Evolutionary conservation across 129 eudicot species (phyloP).

Genomic region (Solidago caesia): DNA sequence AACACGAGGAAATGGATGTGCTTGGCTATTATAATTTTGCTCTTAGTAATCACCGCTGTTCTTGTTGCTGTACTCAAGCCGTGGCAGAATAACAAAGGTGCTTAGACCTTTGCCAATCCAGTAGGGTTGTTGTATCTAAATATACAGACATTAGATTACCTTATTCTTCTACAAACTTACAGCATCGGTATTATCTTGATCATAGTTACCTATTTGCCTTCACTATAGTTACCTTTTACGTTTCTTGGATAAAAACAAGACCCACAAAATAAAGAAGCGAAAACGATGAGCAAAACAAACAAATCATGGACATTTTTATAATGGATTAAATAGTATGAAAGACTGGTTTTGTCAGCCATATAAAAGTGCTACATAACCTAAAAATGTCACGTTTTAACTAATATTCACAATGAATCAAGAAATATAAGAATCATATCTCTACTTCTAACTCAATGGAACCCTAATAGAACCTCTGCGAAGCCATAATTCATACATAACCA

Average conservation of each 20-base stretch:
- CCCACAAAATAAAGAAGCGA: neutral
- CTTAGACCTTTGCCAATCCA: slow-evolving; percentile 18
- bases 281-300: slow-evolving; percentile 2
- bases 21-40: slow-evolving; percentile 61
- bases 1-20: slow-evolving; percentile 88
- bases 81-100: slow-evolving; percentile 62
- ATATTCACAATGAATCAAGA: slow-evolving; percentile 34
- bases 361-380: neutral
- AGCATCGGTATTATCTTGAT: slow-evolving; percentile 17
- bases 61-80: slow-evolving; percentile 78
- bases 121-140: slow-evolving; percentile 9
- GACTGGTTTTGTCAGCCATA: neutral
- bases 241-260: neutral
- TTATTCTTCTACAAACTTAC: slow-evolving; percentile 21
- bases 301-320: neutral
- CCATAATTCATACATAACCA: slow-evolving; percentile 92
- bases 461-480: slow-evolving; percentile 62
- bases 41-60: slow-evolving; percentile 46
- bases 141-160: slow-evolving; percentile 18
- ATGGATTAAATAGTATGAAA: neutral
- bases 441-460: slow-evolving; percentile 28
- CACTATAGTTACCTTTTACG: neutral
- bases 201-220: neutral
- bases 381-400: slow-evolving; percentile 2
- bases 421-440: slow-evolving; percentile 12